Evolutionary conservation across 2,329 filamentous ascomycete species (phyloP), one percentile per base, ranked within the genome.

Genomic region (Diaporthe humulicola): DNA sequence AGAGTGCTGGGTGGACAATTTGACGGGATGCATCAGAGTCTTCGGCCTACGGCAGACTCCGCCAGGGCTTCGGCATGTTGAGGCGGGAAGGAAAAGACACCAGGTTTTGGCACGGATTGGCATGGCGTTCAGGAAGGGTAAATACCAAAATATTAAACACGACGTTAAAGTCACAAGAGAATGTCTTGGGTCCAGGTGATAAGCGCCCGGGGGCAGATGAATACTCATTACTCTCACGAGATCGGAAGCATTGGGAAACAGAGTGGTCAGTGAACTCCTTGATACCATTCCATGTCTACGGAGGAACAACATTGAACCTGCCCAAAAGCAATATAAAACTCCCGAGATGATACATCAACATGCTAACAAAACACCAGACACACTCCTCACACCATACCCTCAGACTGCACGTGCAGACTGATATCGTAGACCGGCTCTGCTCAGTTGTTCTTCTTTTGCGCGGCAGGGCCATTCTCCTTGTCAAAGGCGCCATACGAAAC

Each of bases 401-500:
- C 74, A 50, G 70, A 64, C 72, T 71, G 54, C 56, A 56, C 74
- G 76, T 84, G 85, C 79, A 88, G 89, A 69, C 48, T n/a, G 33
- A 38, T 50, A 52, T 14, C 25, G n/a, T 22, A 3, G 14, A 25
- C 19, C 36, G 9, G 4, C 4, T 4, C n/a, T 17, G 60, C 19
- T 70, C 25, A 76, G 54, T 56, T 61, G 36, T 93, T 89, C 87
- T 95, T 98, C 91, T 96, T 98, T 85, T 97, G 94, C 42, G 93
- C 93, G 50, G 92, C 88, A n/a, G 95, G 94, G 0, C 95, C 95
- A 88, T 95, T 98, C 79, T 98, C 96, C 88, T 98, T 98, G 82
- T 97, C 96, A 82, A 98, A 99, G 2, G 97, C 95, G 77, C 94
- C 95, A 83, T 98, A 98, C 1, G 95, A 94, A 40, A 98, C 95